Evolutionary conservation across 1,284 basidiomycete species (phyloP), one percentile per base, ranked within the genome.

Genomic region (Cryptococcus depauperatus): DNA sequence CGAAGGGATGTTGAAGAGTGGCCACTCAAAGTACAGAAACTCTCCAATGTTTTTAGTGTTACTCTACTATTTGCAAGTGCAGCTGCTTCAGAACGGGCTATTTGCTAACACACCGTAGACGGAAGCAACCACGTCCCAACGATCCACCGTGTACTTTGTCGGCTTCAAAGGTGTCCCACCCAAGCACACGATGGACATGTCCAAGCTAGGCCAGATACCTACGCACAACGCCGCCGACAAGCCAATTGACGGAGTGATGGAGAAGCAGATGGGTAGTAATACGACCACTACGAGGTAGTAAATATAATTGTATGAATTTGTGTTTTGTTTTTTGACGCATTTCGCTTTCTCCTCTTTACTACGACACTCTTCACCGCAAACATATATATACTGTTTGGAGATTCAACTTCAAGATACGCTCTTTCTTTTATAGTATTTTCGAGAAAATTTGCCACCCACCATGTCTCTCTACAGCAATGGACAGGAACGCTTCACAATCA

Each of bases 11-110:
- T 70, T 0, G 69, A 71, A 38, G 67, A 70, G 44, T 71, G 64
- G 63, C 59, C 61, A n/a, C 54, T 71, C 42, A 71, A 71, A 47
- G 68, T 71, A 19, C 69, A 71, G 48, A 64, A 64, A 41, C 53
- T 71, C 53, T 66, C 69, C 5, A 69, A 58, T 44, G 68, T 71
- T n/a, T 63, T 59, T 47, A 65, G 59, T 37, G 58, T 69, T 7
- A 69, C 68, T 7, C 46, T 71, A 32, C 50, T 66, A 29, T 66
- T 71, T 46, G 68, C 69, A 49, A 58, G 69, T 58, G 21, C 16
- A 1, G 3, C 14, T 18, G 19, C 5, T 22, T n/a, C 32, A 16
- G 22, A 26, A n/a, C 19, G 13, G 19, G n/a, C 13, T 22, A 22
- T 34, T 37, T 21, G 29, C 44, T 44, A 41, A 54, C 25, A 3